phyloP scores from a whole-genome alignment of 768 basidiomycete species.

The Tulasnella sp. region DNA sequence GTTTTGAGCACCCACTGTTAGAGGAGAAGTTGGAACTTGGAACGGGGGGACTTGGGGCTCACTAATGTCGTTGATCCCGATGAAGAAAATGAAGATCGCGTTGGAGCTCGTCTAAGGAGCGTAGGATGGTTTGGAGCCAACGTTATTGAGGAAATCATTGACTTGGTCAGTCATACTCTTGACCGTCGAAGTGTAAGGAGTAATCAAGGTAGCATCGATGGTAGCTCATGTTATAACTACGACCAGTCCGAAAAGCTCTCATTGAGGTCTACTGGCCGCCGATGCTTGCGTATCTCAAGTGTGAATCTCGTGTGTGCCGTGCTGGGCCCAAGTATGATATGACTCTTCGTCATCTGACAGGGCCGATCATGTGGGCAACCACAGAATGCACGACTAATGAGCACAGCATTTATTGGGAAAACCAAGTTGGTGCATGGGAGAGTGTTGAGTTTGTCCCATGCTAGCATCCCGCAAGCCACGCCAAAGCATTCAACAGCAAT shows the following conservation, averaged over 20 bases:
- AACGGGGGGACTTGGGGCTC: background rate
- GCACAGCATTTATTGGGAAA: too few species aligned
- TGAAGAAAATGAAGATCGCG: slow-evolving; percentile 61
- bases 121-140: slow-evolving; percentile 47
- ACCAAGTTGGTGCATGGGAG: too few species aligned
- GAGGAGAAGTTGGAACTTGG: background rate
- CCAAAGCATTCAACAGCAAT: background rate
- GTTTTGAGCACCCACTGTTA: background rate
- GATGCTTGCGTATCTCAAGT: too few species aligned
- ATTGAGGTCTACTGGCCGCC: too few species aligned
- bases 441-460: too few species aligned
- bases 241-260: too few species aligned
- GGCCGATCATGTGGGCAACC: too few species aligned
- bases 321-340: too few species aligned
- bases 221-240: slow-evolving; percentile 17
- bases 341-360: too few species aligned
- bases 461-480: background rate
- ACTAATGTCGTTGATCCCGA: slow-evolving; percentile 67
- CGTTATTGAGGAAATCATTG: slow-evolving; percentile 51
- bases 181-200: slow-evolving; percentile 27
- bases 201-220: slow-evolving; percentile 25
- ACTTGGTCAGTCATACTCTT: slow-evolving; percentile 57
- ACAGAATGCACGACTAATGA: too few species aligned
- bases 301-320: too few species aligned
- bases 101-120: slow-evolving; percentile 57